phyloP scores from a whole-genome alignment of 2,329 filamentous ascomycete genomes.

The Monosporascus sp. region DNA sequence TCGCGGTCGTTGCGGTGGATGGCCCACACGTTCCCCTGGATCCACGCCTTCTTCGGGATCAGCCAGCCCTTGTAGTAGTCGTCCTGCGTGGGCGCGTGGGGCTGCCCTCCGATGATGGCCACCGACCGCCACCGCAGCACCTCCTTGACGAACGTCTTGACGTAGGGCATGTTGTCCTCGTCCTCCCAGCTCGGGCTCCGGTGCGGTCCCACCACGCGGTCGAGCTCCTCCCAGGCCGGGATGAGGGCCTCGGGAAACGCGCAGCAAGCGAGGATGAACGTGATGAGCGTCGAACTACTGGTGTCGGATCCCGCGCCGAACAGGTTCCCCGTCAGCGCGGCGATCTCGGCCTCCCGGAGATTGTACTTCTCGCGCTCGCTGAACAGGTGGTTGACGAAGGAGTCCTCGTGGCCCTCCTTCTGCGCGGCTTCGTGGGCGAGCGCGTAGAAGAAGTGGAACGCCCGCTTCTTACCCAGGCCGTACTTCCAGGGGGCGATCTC shows the following conservation, averaged over 20 bases:
- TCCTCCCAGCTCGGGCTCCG: conserved; percentile 45
- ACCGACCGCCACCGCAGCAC: conserved; percentile 51
- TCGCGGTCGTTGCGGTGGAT: conserved; percentile 42
- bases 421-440: conserved; percentile 44
- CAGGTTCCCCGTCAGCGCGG: conserved; percentile 41
- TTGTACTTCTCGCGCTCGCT: conserved; percentile 40
- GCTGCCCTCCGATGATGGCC: conserved; percentile 44
- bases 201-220: conserved; percentile 41
- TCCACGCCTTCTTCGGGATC: conserved; percentile 44
- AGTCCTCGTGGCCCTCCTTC: conserved; percentile 28
- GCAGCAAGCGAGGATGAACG: conserved; percentile 45
- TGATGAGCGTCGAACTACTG: conserved; percentile 39
- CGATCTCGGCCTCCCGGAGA: conserved; percentile 39
- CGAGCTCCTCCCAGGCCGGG: conserved; percentile 48
- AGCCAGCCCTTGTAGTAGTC: conserved; percentile 42
- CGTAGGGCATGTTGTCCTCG: conserved; percentile 43
- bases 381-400: conserved; percentile 44
- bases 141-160: conserved; percentile 51
- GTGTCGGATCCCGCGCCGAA: conserved; percentile 46
- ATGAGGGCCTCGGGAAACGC: conserved; percentile 41
- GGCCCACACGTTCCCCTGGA: conserved; percentile 48
- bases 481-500: conserved; percentile 46
- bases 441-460: conserved; percentile 46
- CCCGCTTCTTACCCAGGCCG: conserved; percentile 40
- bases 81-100: conserved; percentile 43